Evolutionary conservation across 805 yeast genomes (phyloP).

Genomic region (Starmerella cellae): DNA sequence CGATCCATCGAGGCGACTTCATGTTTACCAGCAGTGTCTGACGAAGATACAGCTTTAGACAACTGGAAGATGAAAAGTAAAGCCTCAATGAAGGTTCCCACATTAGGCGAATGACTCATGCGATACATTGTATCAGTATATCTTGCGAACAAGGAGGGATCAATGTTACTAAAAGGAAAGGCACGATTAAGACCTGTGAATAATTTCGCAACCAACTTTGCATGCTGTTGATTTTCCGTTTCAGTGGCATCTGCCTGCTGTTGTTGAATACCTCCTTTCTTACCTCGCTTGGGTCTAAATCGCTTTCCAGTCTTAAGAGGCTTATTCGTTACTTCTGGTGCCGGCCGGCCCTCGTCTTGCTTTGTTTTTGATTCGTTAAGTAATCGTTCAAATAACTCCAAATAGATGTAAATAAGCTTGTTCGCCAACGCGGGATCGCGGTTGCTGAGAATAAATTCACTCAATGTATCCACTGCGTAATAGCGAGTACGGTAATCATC

Average conservation of each 20-base stretch:
- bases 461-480: conserved; percentile 74
- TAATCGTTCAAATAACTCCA: conserved; percentile 72
- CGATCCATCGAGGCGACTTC: conserved; percentile 31
- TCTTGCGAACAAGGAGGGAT: conserved; percentile 47
- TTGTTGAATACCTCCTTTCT: conserved; percentile 49
- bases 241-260: conserved; percentile 23
- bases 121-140: conserved; percentile 77
- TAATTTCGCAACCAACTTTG: conserved; percentile 76
- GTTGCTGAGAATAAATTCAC: conserved; percentile 79
- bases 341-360: conserved; percentile 24
- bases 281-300: conserved; percentile 63
- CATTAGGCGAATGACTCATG: conserved; percentile 87
- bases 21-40: conserved; percentile 12
- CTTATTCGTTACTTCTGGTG: conserved; percentile 14
- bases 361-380: conserved; percentile 43
- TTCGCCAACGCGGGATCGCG: conserved; percentile 74
- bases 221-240: conserved; percentile 53
- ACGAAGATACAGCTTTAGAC: conserved; percentile 34
- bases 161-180: conserved; percentile 74
- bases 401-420: conserved; percentile 66
- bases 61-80: conserved; percentile 74
- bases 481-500: conserved; percentile 75
- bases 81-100: conserved; percentile 89
- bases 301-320: conserved; percentile 36
- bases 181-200: conserved; percentile 93